Percentiles rank a stretch among this genome's conserved stretches.
Evolutionary conservation across 805 yeast species (phyloP).

Genomic region (Geotrichum ghanense): DNA sequence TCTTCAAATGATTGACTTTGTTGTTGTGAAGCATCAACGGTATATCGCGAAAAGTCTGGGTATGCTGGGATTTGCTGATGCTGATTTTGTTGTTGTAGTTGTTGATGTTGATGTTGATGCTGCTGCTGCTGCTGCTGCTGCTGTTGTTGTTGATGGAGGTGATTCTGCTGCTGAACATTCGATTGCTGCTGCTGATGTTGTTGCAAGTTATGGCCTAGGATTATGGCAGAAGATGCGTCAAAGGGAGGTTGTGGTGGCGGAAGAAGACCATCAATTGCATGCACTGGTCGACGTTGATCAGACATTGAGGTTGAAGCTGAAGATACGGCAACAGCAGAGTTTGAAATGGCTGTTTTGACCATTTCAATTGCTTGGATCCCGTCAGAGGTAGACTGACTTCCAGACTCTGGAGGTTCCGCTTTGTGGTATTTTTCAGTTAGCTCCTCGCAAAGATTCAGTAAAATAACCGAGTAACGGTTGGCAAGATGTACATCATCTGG

Average conservation of each 20-base stretch:
- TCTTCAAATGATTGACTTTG: background rate
- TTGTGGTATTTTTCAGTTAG: background rate
- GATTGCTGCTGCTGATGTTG: conserved; percentile 26
- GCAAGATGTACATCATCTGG: conserved; percentile 86
- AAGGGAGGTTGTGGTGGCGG: background rate
- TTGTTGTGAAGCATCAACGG: background rate
- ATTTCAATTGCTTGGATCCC: background rate
- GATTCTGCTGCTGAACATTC: conserved; percentile 5
- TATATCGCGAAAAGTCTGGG: background rate
- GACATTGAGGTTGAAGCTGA: background rate
- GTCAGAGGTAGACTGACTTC: background rate
- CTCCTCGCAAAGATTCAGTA: conserved; percentile 50
- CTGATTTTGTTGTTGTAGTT: background rate
- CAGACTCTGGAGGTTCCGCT: background rate
- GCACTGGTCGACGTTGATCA: background rate
- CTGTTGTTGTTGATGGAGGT: conserved; percentile 5
- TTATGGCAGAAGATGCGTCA: background rate
- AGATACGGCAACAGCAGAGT: background rate
- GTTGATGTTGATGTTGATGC: background rate
- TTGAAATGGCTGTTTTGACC: background rate
- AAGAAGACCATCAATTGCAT: background rate
- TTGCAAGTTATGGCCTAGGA: conserved; percentile 22
- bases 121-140: background rate
- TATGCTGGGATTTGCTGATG: conserved; percentile 1
- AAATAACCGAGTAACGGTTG: conserved; percentile 42